A percentile compares a stretch with the other conserved stretches of the same genome.
phyloP scores from a whole-genome alignment of 805 yeast species.

The Cyberlindnera maritima region DNA sequence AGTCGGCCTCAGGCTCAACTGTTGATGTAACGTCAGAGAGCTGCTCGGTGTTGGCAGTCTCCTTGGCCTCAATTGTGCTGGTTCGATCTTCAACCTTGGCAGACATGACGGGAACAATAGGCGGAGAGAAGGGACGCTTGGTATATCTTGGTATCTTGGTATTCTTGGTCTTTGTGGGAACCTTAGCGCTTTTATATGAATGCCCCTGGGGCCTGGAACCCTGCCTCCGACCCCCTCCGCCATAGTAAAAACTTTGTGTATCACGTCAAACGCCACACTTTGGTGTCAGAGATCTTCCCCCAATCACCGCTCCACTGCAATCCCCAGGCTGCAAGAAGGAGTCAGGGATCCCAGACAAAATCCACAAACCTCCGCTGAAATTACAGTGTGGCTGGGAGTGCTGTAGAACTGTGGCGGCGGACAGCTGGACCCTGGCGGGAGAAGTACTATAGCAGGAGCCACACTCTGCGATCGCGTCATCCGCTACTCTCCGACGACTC shows the following conservation, averaged over 20 bases:
- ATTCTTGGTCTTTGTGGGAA: neutral
- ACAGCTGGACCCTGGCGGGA: neutral
- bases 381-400: neutral
- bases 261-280: conserved; percentile 6
- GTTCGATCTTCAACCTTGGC: neutral
- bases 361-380: no score
- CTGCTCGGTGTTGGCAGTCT: neutral
- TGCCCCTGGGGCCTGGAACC: no score
- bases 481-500: neutral
- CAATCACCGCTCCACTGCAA: no score
- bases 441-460: neutral
- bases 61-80: neutral
- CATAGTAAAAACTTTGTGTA: neutral
- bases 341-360: no score
- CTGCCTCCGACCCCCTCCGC: no score
- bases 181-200: neutral
- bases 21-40: neutral
- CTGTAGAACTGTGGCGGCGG: neutral
- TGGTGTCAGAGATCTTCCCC: neutral
- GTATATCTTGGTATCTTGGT: neutral
- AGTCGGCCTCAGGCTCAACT: neutral
- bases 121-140: no score
- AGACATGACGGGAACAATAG: conserved; percentile 1
- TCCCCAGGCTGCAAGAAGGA: no score
- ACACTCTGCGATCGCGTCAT: neutral